A percentile compares a stretch with the other conserved stretches of the same genome.
Conservation (phyloP, 2,329 filamentous ascomycete genomes). For the Fusarium camptoceras region DNA sequence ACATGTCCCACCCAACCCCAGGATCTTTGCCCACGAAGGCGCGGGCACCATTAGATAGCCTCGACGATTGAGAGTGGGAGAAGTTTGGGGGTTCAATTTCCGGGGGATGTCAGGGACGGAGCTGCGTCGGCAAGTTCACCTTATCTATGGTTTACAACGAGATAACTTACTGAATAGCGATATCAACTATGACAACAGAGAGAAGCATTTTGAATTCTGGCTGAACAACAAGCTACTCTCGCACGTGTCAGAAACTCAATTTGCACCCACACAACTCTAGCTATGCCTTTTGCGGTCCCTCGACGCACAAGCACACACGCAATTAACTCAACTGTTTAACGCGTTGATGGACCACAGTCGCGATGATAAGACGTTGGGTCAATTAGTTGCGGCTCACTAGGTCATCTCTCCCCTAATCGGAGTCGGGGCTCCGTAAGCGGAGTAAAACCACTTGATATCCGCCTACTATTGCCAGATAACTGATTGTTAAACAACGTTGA, state of each 20-base stretch:
- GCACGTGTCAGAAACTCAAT: neutral
- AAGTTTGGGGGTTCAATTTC: constrained; percentile 31
- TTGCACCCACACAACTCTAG: constrained; percentile 20
- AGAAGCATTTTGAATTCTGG: constrained; percentile 14
- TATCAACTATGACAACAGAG: constrained; percentile 25
- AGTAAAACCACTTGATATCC: constrained; percentile 17
- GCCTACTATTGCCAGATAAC: constrained; percentile 23
- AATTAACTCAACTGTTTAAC: constrained; percentile 26
- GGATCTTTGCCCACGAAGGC: constrained; percentile 34
- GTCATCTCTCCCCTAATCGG: constrained; percentile 3
- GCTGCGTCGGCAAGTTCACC: constrained; percentile 11
- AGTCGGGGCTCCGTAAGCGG: constrained; percentile 27
- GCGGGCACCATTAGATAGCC: constrained; percentile 39
- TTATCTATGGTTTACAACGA: constrained; percentile 34
- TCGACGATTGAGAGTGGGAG: constrained; percentile 37
- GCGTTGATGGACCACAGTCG: constrained; percentile 9
- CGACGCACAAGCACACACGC: constrained; percentile 22
- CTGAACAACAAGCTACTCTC: constrained; percentile 32
- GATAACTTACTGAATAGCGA: neutral
- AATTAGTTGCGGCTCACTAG: constrained; percentile 12
- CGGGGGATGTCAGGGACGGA: constrained; percentile 11
- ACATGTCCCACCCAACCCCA: constrained; percentile 40
- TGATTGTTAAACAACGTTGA: constrained; percentile 6
- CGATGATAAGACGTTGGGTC: constrained; percentile 28
- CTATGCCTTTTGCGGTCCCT: constrained; percentile 33